These are phyloP conservation scores for Adansonia grandidieri DNA, from an alignment of 441 rosid species.

Conservation along the genomic window DNA sequence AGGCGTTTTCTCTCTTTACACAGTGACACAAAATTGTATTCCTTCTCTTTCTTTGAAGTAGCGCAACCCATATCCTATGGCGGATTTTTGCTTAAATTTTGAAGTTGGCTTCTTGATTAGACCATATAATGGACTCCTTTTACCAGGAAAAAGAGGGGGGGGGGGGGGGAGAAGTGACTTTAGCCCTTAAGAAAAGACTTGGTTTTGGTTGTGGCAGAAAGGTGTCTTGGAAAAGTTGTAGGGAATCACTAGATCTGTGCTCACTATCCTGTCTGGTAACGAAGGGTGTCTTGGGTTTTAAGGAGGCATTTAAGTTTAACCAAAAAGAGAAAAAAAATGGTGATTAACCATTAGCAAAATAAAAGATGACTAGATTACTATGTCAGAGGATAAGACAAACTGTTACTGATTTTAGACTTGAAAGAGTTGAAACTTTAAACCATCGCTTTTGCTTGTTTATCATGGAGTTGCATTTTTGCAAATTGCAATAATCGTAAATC, in stretches of 20 bases:
- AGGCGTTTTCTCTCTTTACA: constrained; percentile 56
- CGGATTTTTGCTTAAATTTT: background rate
- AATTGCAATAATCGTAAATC: background rate
- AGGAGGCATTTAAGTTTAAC: background rate
- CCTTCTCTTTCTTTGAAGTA: constrained; percentile 49
- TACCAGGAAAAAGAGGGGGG: background rate
- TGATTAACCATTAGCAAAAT: background rate
- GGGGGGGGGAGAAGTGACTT: background rate
- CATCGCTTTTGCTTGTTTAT: background rate
- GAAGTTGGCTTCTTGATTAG: constrained; percentile 1
- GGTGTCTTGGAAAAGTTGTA: constrained; percentile 21
- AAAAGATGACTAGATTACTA: background rate
- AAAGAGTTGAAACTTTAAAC: background rate
- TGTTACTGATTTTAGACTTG: background rate
- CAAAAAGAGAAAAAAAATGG: background rate
- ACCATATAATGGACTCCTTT: background rate
- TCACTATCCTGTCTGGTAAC: background rate
- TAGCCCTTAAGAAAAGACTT: background rate
- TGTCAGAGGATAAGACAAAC: constrained; percentile 23
- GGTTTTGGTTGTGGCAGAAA: constrained; percentile 20
- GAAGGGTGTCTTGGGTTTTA: background rate
- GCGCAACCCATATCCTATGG: constrained; percentile 51
- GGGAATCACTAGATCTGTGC: constrained; percentile 4
- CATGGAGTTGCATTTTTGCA: background rate
- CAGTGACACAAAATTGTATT: constrained; percentile 43